These are phyloP conservation scores for Digitaria exilis DNA, from an alignment of 202 grass and related monocot species.

Conservation along the genomic window DNA sequence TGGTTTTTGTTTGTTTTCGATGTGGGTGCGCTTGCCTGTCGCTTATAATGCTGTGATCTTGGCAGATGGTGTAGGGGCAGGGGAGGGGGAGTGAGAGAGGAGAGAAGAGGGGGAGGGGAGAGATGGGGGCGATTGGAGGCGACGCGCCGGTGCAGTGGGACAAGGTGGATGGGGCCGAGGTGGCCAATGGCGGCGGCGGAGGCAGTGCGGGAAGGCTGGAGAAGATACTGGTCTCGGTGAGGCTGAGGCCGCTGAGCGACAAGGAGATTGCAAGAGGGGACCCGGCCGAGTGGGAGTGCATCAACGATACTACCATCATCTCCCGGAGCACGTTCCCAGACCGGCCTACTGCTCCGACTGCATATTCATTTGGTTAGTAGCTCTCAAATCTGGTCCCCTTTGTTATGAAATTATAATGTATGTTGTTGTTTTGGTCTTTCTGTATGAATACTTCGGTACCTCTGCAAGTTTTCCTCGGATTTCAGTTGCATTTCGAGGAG, in stretches of 20 bases:
- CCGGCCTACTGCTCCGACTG: slow-evolving; percentile 71
- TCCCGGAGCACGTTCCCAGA: slow-evolving; percentile 76
- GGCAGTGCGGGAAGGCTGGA: slow-evolving; percentile 55
- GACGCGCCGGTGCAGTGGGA: slow-evolving; percentile 45
- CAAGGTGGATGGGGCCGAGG: slow-evolving; percentile 47
- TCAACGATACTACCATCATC: slow-evolving; percentile 84
- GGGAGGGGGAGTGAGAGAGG: neutral
- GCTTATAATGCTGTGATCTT: slow-evolving; percentile 27
- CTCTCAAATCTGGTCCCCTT: neutral
- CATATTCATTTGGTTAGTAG: slow-evolving; percentile 84
- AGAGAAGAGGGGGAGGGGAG: neutral
- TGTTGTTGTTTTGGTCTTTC: neutral
- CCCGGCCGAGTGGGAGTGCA: slow-evolving; percentile 89
- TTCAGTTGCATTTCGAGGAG: neutral
- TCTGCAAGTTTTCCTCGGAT: neutral
- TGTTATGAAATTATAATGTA: neutral
- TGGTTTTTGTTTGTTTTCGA: slow-evolving; percentile 36
- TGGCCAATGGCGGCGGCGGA: slow-evolving; percentile 35
- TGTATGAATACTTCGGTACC: neutral
- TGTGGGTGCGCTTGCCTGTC: slow-evolving; percentile 18
- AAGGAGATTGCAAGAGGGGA: slow-evolving; percentile 70
- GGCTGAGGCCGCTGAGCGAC: slow-evolving; percentile 79
- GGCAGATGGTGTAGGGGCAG: slow-evolving; percentile 53
- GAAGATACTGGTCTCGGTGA: slow-evolving; percentile 96
- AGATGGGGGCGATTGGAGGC: slow-evolving; percentile 77